Evolutionary conservation across 2,329 filamentous ascomycete genomes (phyloP).

Genomic region (Pleurostoma richardsiae): DNA sequence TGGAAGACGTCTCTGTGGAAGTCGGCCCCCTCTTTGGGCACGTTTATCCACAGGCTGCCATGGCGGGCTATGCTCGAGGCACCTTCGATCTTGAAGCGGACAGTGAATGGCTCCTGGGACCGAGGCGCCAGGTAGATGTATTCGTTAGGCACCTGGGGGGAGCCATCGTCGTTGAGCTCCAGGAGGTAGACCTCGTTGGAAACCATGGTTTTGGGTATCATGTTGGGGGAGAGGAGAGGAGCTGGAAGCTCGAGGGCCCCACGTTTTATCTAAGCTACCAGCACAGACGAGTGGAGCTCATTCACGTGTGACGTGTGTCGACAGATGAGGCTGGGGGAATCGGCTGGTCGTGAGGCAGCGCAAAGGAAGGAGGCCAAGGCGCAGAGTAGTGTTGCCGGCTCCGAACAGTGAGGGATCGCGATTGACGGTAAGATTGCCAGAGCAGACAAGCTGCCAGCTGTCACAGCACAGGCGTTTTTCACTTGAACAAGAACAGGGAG

Average conservation of each 20-base stretch:
- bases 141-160: slow-evolving; percentile 79
- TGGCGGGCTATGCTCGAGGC: slow-evolving; percentile 93
- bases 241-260: neutral
- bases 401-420: no score
- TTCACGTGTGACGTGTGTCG: no score
- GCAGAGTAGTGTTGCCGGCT: no score
- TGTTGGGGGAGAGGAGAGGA: slow-evolving; percentile 23
- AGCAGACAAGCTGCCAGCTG: no score
- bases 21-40: slow-evolving; percentile 68
- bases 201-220: slow-evolving; percentile 58
- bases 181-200: slow-evolving; percentile 78
- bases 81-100: slow-evolving; percentile 89
- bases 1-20: slow-evolving; percentile 78
- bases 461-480: no score
- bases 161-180: slow-evolving; percentile 87
- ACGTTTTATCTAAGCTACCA: no score
- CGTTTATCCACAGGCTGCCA: slow-evolving; percentile 95
- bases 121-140: slow-evolving; percentile 86
- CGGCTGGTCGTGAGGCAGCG: no score
- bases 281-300: no score
- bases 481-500: no score
- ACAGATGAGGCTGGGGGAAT: no score
- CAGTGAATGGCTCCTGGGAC: slow-evolving; percentile 67
- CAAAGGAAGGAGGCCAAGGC: no score
- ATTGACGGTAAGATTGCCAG: no score